Conservation (phyloP, 75 land plant species). For the Pinus albicaulis region DNA sequence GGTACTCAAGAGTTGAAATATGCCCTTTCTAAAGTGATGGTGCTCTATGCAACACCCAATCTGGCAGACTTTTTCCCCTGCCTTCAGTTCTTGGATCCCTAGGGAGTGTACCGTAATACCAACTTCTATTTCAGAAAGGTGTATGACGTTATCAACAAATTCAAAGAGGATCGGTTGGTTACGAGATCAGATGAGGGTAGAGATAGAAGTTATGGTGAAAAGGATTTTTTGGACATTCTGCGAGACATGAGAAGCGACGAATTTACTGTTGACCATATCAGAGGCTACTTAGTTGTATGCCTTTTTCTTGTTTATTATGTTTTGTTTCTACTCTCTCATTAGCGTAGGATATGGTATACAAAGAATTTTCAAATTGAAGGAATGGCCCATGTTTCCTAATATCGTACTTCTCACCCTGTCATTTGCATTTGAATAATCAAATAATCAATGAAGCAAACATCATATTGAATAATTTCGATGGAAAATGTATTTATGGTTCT, state of each 20-base stretch:
- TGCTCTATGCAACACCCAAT: not conserved
- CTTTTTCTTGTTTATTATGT: no score
- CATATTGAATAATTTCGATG: not conserved
- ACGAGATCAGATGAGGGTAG: not conserved
- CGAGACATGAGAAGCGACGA: not conserved
- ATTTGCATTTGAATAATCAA: no score
- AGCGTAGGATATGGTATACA: no score
- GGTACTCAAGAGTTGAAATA: not conserved
- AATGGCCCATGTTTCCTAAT: no score
- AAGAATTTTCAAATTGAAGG: no score
- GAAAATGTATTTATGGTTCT: not conserved
- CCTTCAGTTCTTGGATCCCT: not conserved
- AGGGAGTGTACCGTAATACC: not conserved
- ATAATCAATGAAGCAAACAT: no score
- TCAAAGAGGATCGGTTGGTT: not conserved
- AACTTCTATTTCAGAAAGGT: not conserved
- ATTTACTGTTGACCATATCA: not conserved
- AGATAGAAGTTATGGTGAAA: not conserved
- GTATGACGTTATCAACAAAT: not conserved
- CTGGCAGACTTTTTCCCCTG: not conserved
- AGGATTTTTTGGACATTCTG: not conserved
- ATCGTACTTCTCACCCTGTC: no score
- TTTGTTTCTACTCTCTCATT: no score
- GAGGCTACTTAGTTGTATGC: not conserved
- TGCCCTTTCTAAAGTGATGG: not conserved